Percentiles rank a stretch among this genome's conserved stretches.
Evolutionary conservation across 2,329 filamentous ascomycete genomes (phyloP).

Genomic region (Verticillium alfalfae): DNA sequence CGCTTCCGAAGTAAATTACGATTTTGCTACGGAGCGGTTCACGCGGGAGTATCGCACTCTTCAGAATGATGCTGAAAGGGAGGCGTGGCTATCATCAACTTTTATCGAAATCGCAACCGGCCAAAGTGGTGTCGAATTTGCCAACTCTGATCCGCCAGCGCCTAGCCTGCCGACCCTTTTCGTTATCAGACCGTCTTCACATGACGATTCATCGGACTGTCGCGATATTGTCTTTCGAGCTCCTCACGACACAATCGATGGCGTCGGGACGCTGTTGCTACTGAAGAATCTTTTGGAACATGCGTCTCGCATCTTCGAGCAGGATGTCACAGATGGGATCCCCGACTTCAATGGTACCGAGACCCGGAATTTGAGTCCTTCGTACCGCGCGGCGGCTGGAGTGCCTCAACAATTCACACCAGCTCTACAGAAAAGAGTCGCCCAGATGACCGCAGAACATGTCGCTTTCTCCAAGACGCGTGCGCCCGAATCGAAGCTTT

Average conservation of each 20-base stretch:
- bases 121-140: background rate
- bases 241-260: background rate
- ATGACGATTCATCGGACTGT: too few relatives aligned
- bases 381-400: constrained; percentile 15
- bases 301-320: too few relatives aligned
- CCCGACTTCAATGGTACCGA: background rate
- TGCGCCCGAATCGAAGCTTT: background rate
- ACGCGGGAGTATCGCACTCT: background rate
- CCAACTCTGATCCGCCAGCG: background rate
- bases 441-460: background rate
- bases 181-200: background rate
- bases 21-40: background rate
- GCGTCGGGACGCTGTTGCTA: background rate
- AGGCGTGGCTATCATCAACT: background rate
- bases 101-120: background rate
- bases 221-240: background rate
- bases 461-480: background rate
- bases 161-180: background rate
- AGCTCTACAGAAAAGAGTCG: background rate
- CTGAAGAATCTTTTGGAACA: background rate
- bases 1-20: background rate
- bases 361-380: constrained; percentile 14
- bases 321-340: too few relatives aligned
- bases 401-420: constrained; percentile 7
- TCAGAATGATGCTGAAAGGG: background rate